phyloP scores from a whole-genome alignment of 2,329 filamentous ascomycete species.

The Bipolaris oryzae region DNA sequence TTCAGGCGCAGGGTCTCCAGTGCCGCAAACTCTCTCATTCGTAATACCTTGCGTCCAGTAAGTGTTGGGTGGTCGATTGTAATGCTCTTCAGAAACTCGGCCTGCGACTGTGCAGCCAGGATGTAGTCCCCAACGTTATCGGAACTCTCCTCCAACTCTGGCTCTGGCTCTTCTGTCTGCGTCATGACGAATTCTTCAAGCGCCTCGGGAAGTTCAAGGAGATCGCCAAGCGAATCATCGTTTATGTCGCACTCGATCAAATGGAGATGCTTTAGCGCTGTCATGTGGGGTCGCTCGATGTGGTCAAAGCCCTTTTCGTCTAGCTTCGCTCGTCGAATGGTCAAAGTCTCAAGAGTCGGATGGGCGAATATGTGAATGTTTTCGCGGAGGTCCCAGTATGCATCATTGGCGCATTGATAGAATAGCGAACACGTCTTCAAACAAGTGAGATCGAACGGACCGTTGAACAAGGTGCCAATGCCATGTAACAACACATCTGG shows the following conservation, averaged over 20 bases:
- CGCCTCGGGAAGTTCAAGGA: constrained; percentile 40
- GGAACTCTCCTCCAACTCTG: constrained; percentile 40
- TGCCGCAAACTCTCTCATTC: constrained; percentile 36
- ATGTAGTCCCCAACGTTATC: constrained; percentile 43
- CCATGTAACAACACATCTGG: constrained; percentile 38
- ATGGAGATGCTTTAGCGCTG: constrained; percentile 34
- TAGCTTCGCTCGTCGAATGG: constrained; percentile 37
- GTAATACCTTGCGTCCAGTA: constrained; percentile 36
- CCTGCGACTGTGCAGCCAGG: constrained; percentile 36
- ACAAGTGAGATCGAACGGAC: constrained; percentile 42
- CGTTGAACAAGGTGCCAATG: constrained; percentile 42
- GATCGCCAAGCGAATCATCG: constrained; percentile 39
- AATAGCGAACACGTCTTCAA: constrained; percentile 40
- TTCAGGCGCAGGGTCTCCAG: constrained; percentile 36
- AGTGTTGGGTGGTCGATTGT: constrained; percentile 39
- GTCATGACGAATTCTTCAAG: constrained; percentile 44
- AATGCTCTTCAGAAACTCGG: constrained; percentile 35
- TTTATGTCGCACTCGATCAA: constrained; percentile 44
- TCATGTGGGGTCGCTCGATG: constrained; percentile 39
- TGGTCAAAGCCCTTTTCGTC: constrained; percentile 42
- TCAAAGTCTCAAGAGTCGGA: constrained; percentile 35
- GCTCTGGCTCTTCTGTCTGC: constrained; percentile 37
- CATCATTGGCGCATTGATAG: constrained; percentile 41
- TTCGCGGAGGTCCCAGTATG: constrained; percentile 43
- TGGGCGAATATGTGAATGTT: constrained; percentile 46